Base-by-base conservation (phyloP, 2,329 filamentous ascomycete genomes). In the Aspergillus udagawae region DNA sequence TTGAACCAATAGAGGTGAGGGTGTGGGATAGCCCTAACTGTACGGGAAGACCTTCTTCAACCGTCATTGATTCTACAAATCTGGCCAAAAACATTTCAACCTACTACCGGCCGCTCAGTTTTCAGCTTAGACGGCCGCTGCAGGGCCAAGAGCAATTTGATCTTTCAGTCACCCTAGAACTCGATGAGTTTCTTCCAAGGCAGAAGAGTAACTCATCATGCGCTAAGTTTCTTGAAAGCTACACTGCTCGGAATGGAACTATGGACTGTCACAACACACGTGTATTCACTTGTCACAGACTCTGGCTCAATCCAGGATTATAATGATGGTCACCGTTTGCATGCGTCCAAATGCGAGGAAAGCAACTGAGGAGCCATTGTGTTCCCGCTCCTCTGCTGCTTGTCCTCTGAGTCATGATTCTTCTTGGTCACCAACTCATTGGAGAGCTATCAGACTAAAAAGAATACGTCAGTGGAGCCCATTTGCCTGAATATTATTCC, bases 1-100 rank as follows among this genome's bases (percentile, higher is more conserved):
- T 54, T 48, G 52, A 54, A 21, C 52, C 45, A 54, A 54, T 54
- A 25, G 45, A 54, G 42, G 52, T 54, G 12, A 54, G 52, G 35
- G 52, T 54, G 42, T 54, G 52, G 52, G 52, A 49, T 29, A 49
- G 20, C 32, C 52, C 52, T 25, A 42, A 50, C n/a, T 54, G 45
- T 21, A 50, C 20, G n/a, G 52, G 45, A 48, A 54, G 44, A 38
- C 27, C 52, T 21, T 54, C 44, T n/a, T 54, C 52, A 49, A 54
- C 52, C 35, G 44, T 54, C 25, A 49, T 54, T 20, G 32, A 54
- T 29, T 41, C 44, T 27, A 25, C 27, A 10, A 49, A 54, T 49
- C 45, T 54, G 25, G 25, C 44, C 21, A 54, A 54, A 44, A 54
- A 54, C 45, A 50, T 54, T 29, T 54, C 52, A 21, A 54, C 52